Base-by-base conservation (phyloP, 345 rosid genomes). In the Lagerstroemia speciosa region DNA sequence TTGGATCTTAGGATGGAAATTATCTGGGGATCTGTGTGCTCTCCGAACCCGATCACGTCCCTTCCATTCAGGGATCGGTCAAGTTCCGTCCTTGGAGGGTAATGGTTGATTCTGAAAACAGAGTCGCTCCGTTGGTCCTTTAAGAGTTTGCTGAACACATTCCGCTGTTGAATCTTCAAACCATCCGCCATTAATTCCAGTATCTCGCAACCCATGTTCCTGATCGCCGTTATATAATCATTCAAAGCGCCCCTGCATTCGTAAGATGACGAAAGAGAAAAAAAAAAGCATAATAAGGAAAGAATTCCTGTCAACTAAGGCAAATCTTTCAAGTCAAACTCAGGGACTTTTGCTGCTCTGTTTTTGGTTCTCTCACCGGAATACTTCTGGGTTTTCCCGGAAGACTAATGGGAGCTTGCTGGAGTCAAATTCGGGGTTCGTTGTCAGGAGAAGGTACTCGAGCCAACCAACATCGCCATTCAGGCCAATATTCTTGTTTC, bases 11-110 rank as follows among this genome's bases (percentile, higher is more conserved):
- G 62, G 45, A 88, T 77, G n/a, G 98, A 90, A 48, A 92, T 71
- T 73, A 92, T 87, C 40, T 92, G 98, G 71, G 96, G 98, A 79
- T 92, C 98, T 8, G 97, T 86, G 70, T 92, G 95, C 73, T 88
- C 98, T 0, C 96, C 96, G 62, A 92, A 84, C 24, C 97, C 97
- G 26, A 88, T 80, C 72, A 71, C 72, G 67, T 75, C 46, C 7
- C 27, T 53, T 5, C 40, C 29, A 6, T 26, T 62, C 16, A 17
- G 26, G 20, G 37, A 66, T 58, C 24, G 8, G 65, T 62, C 73
- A 32, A 31, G 57, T 19, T 78, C 84, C 22, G 79, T 81, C 73
- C 83, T 82, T 62, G 86, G 78, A 68, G 85, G 98, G 71, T 92
- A 90, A 72, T 90, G 90, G 69, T 92, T 92, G 19, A 90, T 75